phyloP scores from a whole-genome alignment of 1,139 yeast genomes.

The Waltiozyma sp. region DNA sequence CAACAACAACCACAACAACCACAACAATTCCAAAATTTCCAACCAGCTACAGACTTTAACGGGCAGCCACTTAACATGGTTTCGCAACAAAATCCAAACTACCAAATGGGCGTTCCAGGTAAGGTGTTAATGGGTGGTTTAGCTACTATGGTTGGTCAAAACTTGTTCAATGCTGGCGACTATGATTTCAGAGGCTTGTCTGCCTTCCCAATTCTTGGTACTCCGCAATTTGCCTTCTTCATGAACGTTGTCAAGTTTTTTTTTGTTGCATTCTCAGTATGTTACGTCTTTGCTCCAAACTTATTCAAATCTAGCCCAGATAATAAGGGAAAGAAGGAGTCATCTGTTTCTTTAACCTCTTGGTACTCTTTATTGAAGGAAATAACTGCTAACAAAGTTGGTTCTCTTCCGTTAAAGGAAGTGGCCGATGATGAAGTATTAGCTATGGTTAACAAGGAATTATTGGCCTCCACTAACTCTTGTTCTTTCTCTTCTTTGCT shows the following conservation, averaged over 20 bases:
- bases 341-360: slow-evolving; percentile 3
- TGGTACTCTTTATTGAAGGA: slow-evolving; percentile 17
- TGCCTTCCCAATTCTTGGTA: slow-evolving; percentile 23
- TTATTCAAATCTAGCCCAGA: slow-evolving; percentile 7
- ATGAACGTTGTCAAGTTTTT: slow-evolving; percentile 12
- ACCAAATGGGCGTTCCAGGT: slow-evolving; percentile 19
- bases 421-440: slow-evolving; percentile 9
- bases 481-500: slow-evolving; percentile 4
- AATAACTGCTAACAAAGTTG: slow-evolving; percentile 14
- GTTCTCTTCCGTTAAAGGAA: slow-evolving; percentile 5
- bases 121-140: slow-evolving; percentile 24
- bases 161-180: slow-evolving; percentile 17
- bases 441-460: slow-evolving; percentile 6
- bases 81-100: slow-evolving; percentile 13
- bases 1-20: slow-evolving; percentile 2
- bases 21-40: slow-evolving; percentile 8
- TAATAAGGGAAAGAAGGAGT: slow-evolving; percentile 1
- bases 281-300: slow-evolving; percentile 11
- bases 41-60: slow-evolving; percentile 13
- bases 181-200: slow-evolving; percentile 21
- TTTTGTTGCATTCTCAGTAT: slow-evolving; percentile 14
- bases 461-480: slow-evolving; percentile 3
- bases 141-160: slow-evolving; percentile 21
- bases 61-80: slow-evolving; percentile 17
- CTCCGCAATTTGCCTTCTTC: slow-evolving; percentile 19